Evolutionary conservation across 257 asterid species (phyloP).

Genomic region (Echium plantagineum): DNA sequence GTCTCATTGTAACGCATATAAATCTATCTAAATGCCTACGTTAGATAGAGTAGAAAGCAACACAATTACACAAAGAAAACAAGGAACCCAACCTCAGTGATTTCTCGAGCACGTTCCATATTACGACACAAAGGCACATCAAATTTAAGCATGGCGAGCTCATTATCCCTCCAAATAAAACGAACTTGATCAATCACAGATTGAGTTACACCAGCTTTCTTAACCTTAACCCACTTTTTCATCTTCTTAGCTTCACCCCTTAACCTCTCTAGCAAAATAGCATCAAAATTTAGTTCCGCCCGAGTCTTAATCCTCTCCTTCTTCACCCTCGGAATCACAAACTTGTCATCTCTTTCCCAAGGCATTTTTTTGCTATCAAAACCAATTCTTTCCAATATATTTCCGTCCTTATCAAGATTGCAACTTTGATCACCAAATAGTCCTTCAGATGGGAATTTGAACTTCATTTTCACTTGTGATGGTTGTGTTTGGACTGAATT

Average conservation of each 20-base stretch:
- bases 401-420: slow-evolving; percentile 12
- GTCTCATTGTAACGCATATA: no score
- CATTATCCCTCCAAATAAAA: slow-evolving; percentile 50
- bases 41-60: neutral
- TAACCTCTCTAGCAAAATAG: slow-evolving; percentile 51
- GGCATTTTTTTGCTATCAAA: slow-evolving; percentile 41
- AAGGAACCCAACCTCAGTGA: slow-evolving; percentile 47
- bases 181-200: slow-evolving; percentile 60
- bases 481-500: slow-evolving; percentile 22
- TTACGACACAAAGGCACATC: slow-evolving; percentile 69
- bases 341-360: slow-evolving; percentile 60
- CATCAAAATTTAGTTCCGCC: slow-evolving; percentile 56
- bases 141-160: slow-evolving; percentile 87
- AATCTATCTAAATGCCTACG: no score
- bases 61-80: neutral
- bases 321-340: slow-evolving; percentile 27
- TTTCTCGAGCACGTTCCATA: slow-evolving; percentile 80
- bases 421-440: slow-evolving; percentile 32
- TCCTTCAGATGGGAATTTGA: slow-evolving; percentile 46
- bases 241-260: slow-evolving; percentile 55
- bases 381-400: slow-evolving; percentile 13
- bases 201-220: slow-evolving; percentile 81
- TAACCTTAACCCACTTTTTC: slow-evolving; percentile 78
- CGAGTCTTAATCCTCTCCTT: slow-evolving; percentile 33
- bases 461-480: slow-evolving; percentile 20